Base-by-base conservation (phyloP, 371 early-diverging fungal species). In the Zychaea mexicana region DNA sequence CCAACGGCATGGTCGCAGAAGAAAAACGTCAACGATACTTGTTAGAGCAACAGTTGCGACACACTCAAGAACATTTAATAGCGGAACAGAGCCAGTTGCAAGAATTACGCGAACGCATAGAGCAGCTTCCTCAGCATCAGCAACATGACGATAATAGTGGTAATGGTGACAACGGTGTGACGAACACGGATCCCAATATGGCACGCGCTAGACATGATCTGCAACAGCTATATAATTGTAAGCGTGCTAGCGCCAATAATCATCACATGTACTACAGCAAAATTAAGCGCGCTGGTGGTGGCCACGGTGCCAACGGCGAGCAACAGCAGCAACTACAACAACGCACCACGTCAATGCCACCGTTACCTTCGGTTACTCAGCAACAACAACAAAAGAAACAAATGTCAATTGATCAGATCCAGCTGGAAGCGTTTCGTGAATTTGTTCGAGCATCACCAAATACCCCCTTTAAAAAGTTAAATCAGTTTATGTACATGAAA, bases 1-100 rank as follows among this genome's bases (percentile, higher is more conserved):
- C 94, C 3, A 93, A 93, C 67, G 76, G 68, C 7, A 84, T 93
- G 85, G 95, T 95, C 8, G 89, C 91, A 3, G 74, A 78, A n/a
- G 93, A 93, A 64, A 88, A 88, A 61, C 77, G 88, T 56, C 82
- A 84, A 42, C 67, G 83, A 46, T 79, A 80, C 67, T 78, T 84
- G 57, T 70, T 85, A 3, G 85, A 88, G 59, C 63, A 79, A 21
- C 74, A 82, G 38, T 62, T 83, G 27, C 73, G 70, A 33, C 78
- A 80, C 36, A 81, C 91, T 17, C 80, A 87, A 66, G 87, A 86
- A 59, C 85, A 89, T 28, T 73, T 93, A 38, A 67, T 71, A 4
- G 83, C 81, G 22, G 92, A 93, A 75, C 83, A 85, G 31, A 76
- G 79, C 62, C 94, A 92, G 68, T 85, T 92, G n/a, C 81, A 82